These are phyloP conservation scores for Serendipita sp. DNA, from an alignment of 1,284 basidiomycete species.

Conservation along the genomic window DNA sequence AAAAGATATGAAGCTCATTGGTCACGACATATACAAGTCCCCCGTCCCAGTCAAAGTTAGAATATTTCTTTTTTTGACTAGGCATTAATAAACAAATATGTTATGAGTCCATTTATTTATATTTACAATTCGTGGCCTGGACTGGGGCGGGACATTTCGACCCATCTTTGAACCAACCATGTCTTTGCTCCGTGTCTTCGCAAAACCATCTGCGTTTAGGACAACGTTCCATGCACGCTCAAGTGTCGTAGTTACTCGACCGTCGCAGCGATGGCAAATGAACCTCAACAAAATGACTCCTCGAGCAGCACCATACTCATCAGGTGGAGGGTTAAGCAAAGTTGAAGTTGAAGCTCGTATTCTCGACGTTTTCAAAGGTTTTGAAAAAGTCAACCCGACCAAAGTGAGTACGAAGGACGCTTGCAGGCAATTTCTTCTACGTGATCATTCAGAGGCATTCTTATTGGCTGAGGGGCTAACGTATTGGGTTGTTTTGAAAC, in stretches of 20 bases:
- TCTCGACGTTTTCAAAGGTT: constrained; percentile 79
- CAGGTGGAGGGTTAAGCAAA: constrained; percentile 57
- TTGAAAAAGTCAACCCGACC: constrained; percentile 81
- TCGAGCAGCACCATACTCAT: constrained; percentile 42
- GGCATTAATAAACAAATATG: too few relatives aligned
- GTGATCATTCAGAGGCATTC: constrained; percentile 8
- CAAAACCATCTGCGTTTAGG: not conserved
- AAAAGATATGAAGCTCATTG: not conserved
- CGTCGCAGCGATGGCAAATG: not conserved
- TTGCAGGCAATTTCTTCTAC: not conserved
- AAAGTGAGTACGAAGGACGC: constrained; percentile 43
- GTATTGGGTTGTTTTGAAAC: not conserved
- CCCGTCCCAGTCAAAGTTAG: too few relatives aligned
- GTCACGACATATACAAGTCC: not conserved
- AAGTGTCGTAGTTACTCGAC: not conserved
- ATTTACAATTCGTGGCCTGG: not conserved
- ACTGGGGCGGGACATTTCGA: not conserved
- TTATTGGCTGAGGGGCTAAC: constrained; percentile 11
- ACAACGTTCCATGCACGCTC: not conserved
- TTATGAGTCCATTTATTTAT: too few relatives aligned
- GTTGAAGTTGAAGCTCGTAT: constrained; percentile 73
- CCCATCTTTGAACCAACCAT: constrained; percentile 1
- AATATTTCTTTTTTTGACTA: too few relatives aligned
- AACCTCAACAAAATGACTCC: not conserved
- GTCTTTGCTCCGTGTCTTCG: not conserved